phyloP scores from a whole-genome alignment of 1,284 basidiomycete genomes.

The Puccinia horiana region DNA sequence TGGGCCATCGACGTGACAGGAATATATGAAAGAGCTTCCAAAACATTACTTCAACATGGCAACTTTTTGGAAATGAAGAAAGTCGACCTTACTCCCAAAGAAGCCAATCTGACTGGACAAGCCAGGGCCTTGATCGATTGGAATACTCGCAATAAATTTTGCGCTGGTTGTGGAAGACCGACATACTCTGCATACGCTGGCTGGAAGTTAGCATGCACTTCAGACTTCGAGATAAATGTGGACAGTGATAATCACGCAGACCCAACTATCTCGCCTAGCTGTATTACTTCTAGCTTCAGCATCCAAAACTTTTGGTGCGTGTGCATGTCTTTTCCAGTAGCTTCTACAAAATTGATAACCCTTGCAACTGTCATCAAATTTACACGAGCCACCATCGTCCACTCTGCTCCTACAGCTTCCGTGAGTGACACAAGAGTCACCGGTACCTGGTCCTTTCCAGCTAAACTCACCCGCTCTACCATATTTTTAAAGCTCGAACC shows the following conservation, averaged over 20 bases:
- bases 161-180: constrained; percentile 78
- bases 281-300: constrained; percentile 13
- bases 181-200: constrained; percentile 90
- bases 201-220: constrained; percentile 84
- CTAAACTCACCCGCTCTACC: constrained; percentile 51
- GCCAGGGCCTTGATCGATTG: constrained; percentile 81
- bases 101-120: constrained; percentile 73
- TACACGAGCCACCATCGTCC: background rate
- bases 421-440: constrained; percentile 80
- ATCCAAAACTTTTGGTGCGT: constrained; percentile 46
- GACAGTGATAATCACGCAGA: constrained; percentile 67
- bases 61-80: constrained; percentile 20
- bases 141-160: constrained; percentile 87
- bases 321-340: background rate
- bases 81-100: constrained; percentile 63
- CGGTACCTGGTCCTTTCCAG: constrained; percentile 80
- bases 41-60: background rate
- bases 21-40: background rate
- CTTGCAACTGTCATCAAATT: background rate
- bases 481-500: constrained; percentile 30
- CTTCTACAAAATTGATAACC: background rate
- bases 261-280: constrained; percentile 68
- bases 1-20: constrained; percentile 36
- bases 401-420: constrained; percentile 58
- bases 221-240: constrained; percentile 65